Percentiles rank a stretch among this genome's conserved stretches.
These are phyloP conservation scores for Marsdenia floribunda DNA, from an alignment of 257 asterid genomes.

Conservation along the genomic window DNA sequence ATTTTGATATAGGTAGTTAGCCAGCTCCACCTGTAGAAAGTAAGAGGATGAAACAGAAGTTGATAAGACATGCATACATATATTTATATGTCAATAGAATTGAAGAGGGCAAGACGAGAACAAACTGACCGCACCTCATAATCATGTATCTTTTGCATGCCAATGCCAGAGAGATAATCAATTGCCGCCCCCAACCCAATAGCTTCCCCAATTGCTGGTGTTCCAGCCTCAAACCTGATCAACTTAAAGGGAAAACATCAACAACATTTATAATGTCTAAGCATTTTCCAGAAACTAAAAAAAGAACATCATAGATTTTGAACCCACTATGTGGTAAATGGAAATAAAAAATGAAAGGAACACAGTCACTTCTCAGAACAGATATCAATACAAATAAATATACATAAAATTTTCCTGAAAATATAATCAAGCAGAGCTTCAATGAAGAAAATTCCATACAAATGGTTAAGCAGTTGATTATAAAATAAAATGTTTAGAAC, in stretches of 20 bases:
- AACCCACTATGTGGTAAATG: background rate
- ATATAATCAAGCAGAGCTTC: background rate
- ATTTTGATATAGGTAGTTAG: conserved; percentile 52
- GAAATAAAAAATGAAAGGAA: background rate
- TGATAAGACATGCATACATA: background rate
- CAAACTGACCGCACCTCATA: conserved; percentile 56
- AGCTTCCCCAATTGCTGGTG: conserved; percentile 95
- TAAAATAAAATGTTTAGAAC: background rate
- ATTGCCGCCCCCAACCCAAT: conserved; percentile 90
- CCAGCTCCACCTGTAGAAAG: conserved; percentile 58
- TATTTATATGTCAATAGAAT: background rate
- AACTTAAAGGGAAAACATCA: background rate
- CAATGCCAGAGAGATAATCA: conserved; percentile 76
- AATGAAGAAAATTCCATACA: background rate
- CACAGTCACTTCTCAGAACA: background rate
- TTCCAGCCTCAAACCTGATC: conserved; percentile 92
- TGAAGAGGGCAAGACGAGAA: background rate
- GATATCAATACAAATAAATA: background rate
- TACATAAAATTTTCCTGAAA: background rate
- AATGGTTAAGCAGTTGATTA: background rate
- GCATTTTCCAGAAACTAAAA: background rate
- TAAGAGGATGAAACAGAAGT: background rate
- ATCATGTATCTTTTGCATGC: conserved; percentile 86
- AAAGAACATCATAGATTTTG: background rate
- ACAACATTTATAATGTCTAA: background rate